Evolutionary conservation across 2,329 filamentous ascomycete species (phyloP), one percentile per base, ranked within the genome.

Genomic region (Bretziella fagacearum): DNA sequence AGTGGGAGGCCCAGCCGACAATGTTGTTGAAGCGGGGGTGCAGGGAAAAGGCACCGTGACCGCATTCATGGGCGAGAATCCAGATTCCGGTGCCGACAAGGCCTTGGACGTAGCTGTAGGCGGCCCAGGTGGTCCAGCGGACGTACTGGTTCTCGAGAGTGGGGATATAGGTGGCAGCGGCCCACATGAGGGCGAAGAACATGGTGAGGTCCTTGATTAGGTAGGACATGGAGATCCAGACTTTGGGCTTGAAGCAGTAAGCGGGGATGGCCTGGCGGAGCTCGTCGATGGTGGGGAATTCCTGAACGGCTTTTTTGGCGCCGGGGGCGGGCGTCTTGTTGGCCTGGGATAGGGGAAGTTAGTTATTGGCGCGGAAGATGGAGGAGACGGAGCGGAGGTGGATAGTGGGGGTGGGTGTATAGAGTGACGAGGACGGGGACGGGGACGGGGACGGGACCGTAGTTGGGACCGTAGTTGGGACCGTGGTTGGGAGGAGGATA

Each of bases 21-120:
- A 68, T 58, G 56, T 79, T 69, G 59, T 82, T 82, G 53, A 81
- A 57, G 26, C 54, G 57, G 41, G 63, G 63, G 59, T 71, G 66
- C 18, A 63, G 59, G n/a, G 74, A 79, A 59, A 83, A 79, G 41
- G 77, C 76, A 15, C 74, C 73, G 59, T 84, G 79, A 44, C 79
- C 79, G 58, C 74, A 79, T 59, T 84, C 79, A 58, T 84, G 79
- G 13, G 73, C 78, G 33, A 82, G 64, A 53, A 80, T 77, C 79
- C 79, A 83, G 54, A 83, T 62, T 3, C 79, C 79, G 2, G 76
- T 81, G 58, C 75, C 74, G 54, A 80, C 63, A 23, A 79, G 69
- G 44, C 79, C 61, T 29, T 81, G 76, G 39, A 72, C 55, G 59
- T 75, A 79, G 53, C 73, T 70, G 59, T 83, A 82, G 36, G 62